phyloP scores from a whole-genome alignment of 2,329 filamentous ascomycete genomes.

The Neonectria neomacrospora region DNA sequence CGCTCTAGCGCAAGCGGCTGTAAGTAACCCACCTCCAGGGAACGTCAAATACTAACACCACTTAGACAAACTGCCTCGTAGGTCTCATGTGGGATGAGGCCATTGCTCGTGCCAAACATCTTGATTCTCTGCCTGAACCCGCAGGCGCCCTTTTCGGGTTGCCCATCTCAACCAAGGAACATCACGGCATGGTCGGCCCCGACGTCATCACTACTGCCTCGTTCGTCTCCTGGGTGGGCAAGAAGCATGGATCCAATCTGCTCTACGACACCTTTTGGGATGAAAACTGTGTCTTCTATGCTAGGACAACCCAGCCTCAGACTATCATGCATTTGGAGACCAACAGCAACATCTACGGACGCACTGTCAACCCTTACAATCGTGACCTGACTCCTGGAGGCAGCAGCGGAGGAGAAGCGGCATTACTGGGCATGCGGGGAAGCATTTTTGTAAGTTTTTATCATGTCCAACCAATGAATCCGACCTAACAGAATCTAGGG shows the following conservation, averaged over 20 bases:
- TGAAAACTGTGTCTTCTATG: constrained; percentile 55
- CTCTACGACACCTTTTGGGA: constrained; percentile 46
- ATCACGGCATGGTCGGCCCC: constrained; percentile 50
- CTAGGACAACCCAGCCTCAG: constrained; percentile 76
- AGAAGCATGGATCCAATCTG: constrained; percentile 47
- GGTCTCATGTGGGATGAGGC: constrained; percentile 52
- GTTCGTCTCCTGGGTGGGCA: constrained; percentile 47
- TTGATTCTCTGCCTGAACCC: constrained; percentile 49
- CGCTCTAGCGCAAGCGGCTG: constrained; percentile 43
- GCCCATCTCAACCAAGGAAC: constrained; percentile 51
- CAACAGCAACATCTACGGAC: constrained; percentile 71
- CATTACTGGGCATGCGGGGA: constrained; percentile 54
- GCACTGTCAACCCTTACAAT: constrained; percentile 72
- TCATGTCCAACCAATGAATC: background rate
- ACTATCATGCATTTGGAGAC: constrained; percentile 67
- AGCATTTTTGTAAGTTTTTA: constrained; percentile 48
- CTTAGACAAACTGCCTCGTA: constrained; percentile 49
- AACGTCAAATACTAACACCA: constrained; percentile 1
- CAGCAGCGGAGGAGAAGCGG: constrained; percentile 67
- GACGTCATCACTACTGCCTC: constrained; percentile 46
- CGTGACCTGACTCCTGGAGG: constrained; percentile 70
- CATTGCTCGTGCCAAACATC: constrained; percentile 47
- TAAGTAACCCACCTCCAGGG: constrained; percentile 1
- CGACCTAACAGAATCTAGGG: constrained; percentile 37
- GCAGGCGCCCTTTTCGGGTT: constrained; percentile 49